phyloP scores from a whole-genome alignment of 441 rosid species.

The Sinapis alba region DNA sequence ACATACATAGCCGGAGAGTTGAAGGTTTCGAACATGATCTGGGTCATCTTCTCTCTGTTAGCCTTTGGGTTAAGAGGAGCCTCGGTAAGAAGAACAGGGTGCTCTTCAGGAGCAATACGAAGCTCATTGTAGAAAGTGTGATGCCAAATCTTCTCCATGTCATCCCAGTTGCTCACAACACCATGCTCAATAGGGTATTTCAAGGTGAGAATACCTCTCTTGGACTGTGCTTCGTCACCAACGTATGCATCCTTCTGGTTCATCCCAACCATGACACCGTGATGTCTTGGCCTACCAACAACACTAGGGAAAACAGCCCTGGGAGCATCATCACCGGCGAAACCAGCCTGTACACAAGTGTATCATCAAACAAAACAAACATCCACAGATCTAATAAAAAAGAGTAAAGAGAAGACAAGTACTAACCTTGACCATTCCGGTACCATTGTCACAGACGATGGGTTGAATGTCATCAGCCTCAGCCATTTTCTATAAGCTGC shows the following conservation, averaged over 20 bases:
- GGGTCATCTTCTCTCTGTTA: slow-evolving; percentile 69
- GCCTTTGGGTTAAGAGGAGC: slow-evolving; percentile 81
- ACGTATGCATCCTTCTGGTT: slow-evolving; percentile 56
- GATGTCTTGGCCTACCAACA: slow-evolving; percentile 61
- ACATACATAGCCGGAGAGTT: slow-evolving; percentile 62
- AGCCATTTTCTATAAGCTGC: slow-evolving; percentile 54
- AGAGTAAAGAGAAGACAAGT: neutral
- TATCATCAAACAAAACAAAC: neutral
- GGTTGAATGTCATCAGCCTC: slow-evolving; percentile 68
- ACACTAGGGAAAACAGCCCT: slow-evolving; percentile 75
- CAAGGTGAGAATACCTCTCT: slow-evolving; percentile 59
- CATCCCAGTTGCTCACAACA: slow-evolving; percentile 56
- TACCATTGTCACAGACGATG: slow-evolving; percentile 70
- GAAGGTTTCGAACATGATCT: slow-evolving; percentile 62
- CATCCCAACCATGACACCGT: slow-evolving; percentile 69
- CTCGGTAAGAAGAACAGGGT: slow-evolving; percentile 71
- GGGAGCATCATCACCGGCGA: slow-evolving; percentile 81
- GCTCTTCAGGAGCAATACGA: slow-evolving; percentile 71
- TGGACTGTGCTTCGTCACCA: slow-evolving; percentile 59
- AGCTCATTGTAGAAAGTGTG: slow-evolving; percentile 64
- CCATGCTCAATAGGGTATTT: slow-evolving; percentile 59
- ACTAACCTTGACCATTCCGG: slow-evolving; percentile 71
- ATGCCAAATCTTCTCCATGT: slow-evolving; percentile 54
- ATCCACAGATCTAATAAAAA: neutral
- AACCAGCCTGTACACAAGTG: slow-evolving; percentile 53